A percentile compares a stretch with the other conserved stretches of the same genome.
Evolutionary conservation across 129 eudicot genomes (phyloP).

Genomic region (Mikania micrantha): DNA sequence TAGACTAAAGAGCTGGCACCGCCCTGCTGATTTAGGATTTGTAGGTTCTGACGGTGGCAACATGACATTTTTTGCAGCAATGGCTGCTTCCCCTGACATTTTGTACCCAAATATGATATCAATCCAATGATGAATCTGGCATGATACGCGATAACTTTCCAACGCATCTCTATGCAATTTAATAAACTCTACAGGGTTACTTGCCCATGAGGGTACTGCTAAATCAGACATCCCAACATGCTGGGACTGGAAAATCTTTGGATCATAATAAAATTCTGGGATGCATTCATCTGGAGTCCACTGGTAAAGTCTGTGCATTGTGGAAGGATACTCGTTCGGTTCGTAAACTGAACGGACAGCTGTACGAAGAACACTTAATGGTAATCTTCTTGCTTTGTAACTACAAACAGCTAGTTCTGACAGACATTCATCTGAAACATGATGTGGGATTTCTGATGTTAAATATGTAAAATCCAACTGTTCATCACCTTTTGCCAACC

Average conservation of each 20-base stretch:
- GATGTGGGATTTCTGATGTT: constrained; percentile 93
- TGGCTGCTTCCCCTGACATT: constrained; percentile 89
- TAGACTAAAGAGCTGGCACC: constrained; percentile 79
- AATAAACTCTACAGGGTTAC: constrained; percentile 75
- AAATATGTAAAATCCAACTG: constrained; percentile 92
- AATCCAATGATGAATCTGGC: constrained; percentile 83
- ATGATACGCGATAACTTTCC: constrained; percentile 74
- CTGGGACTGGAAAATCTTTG: constrained; percentile 60
- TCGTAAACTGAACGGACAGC: constrained; percentile 98
- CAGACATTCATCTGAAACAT: constrained; percentile 94
- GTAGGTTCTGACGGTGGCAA: constrained; percentile 64
- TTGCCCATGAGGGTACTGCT: constrained; percentile 90
- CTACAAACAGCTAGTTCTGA: constrained; percentile 99
- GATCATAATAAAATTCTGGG: constrained; percentile 89
- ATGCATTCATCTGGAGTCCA: constrained; percentile 99
- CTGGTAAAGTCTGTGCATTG: constrained; percentile 91
- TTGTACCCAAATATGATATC: constrained; percentile 93
- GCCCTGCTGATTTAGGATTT: constrained; percentile 59
- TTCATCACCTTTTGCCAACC: constrained; percentile 95
- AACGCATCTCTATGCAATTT: constrained; percentile 79
- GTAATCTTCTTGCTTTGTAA: constrained; percentile 95
- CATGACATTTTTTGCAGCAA: constrained; percentile 92
- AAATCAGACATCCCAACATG: constrained; percentile 88
- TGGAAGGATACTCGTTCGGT: constrained; percentile 95
- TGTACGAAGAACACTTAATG: constrained; percentile 71